phyloP scores from a whole-genome alignment of 441 rosid species.

The Pelargonium fulgidum region DNA sequence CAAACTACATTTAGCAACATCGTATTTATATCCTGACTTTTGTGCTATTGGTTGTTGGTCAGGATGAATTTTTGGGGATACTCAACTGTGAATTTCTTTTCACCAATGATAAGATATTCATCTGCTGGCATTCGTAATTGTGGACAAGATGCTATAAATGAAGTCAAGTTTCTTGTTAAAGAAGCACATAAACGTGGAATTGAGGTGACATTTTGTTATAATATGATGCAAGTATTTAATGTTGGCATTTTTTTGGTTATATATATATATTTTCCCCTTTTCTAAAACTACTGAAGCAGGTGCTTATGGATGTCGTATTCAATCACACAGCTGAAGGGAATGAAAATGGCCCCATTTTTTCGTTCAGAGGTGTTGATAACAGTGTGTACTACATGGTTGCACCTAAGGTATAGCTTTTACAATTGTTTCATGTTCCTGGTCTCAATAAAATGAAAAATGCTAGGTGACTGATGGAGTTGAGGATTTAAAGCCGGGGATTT shows the following conservation, averaged over 20 bases:
- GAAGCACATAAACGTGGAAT: conserved; percentile 95
- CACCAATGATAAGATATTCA: conserved; percentile 92
- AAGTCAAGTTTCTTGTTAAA: conserved; percentile 73
- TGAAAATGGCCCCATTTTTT: conserved; percentile 75
- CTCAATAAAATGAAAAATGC: not conserved
- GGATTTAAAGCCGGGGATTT: not conserved
- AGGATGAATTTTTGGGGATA: conserved; percentile 99
- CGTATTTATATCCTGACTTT: conserved; percentile 8
- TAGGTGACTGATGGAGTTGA: not conserved
- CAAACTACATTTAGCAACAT: conserved; percentile 8
- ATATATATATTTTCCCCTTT: conserved; percentile 7
- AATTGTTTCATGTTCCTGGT: conserved; percentile 2
- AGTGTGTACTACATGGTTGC: conserved; percentile 94
- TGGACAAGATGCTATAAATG: conserved; percentile 71
- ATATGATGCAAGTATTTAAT: conserved; percentile 9
- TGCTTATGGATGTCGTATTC: conserved; percentile 90
- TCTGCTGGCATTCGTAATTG: conserved; percentile 47
- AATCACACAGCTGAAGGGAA: conserved; percentile 99
- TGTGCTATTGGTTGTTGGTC: conserved; percentile 23
- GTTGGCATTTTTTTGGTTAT: conserved; percentile 11
- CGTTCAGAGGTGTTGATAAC: conserved; percentile 91
- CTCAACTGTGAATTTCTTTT: conserved; percentile 76
- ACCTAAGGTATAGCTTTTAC: conserved; percentile 62
- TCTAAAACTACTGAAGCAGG: conserved; percentile 45
- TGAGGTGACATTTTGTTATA: conserved; percentile 52